Base-by-base conservation (phyloP, 257 asterid genomes). In the Solanum pinnatisectum region DNA sequence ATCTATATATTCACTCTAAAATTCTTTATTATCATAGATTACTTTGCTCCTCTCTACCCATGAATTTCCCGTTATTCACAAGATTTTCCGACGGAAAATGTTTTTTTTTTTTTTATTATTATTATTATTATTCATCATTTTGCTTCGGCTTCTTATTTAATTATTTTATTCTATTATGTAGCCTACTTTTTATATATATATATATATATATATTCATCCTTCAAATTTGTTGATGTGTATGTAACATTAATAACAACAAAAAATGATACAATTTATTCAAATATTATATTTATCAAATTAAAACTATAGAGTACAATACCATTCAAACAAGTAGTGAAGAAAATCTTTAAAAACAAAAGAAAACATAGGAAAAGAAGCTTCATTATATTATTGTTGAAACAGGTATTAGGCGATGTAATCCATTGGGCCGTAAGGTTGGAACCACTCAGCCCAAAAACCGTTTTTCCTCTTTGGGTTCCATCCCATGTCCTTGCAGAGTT, bases 401-500 rank as follows among this genome's bases (percentile, higher is more conserved):
- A 42, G 46, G 59, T 20, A 60, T 63, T 15, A 4, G 15, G 4
- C 30, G 4, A 88, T 88, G 71, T 94, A 92, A 76, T 93, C 94
- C 87, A 36, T 49, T 40, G 93, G 93, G 32, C 92, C 94, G 35
- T 92, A 93, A 9, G 96, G 93, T 87, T 92, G 89, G 18, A 94
- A 92, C 91, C 87, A 88, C 32, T 92, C 94, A 40, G 87, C 59
- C 37, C 91, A 85, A 40, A 89, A 70, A 18, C 93, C 91, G 67
- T 81, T 92, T 83, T 94, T 94, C 68, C 94, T 83, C 33, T 60
- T 87, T 5, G 90, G 93, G 33, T 93, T 91, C 88, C 89, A 88
- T 16, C 93, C 94, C 93, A 94, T 93, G 83, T 94, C 97, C 83
- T 87, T 91, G 56, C 94, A 94, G 22, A 94, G 84, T 87, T 86